Evolutionary conservation across 2,329 filamentous ascomycete species (phyloP), one percentile per base, ranked within the genome.

Genomic region (Trichoderma simmonsii): DNA sequence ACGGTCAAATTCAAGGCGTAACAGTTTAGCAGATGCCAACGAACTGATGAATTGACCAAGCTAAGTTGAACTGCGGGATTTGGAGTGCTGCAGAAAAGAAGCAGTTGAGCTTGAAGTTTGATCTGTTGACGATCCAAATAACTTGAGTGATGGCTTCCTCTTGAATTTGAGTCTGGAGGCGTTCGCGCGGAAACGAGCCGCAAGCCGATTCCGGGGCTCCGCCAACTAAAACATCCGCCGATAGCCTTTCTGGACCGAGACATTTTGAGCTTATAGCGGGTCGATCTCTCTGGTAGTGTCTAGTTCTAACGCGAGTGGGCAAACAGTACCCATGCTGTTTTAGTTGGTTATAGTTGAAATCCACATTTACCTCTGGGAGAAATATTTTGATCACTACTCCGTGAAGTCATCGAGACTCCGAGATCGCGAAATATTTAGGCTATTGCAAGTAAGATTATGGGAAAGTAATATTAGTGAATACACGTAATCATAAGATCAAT

Each of bases 171-270:
- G 5, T n/a, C 24, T 36, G 32, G 48, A 67, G 32, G 48, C 34
- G 18, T 9, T 9, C 14, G 66, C 56, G 66, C 66, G 66, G 66
- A 69, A 69, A 60, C n/a, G 56, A 36, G 24, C 51, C 48, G 28
- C 51, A 26, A 60, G n/a, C 28, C 57, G 66, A 69, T 69, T 69
- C 66, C 66, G 66, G 43, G 57, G 26, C 18, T 26, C 48, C 26
- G 30, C 63, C 30, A 24, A 21, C 56, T 39, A 21, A 39, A 28
- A 39, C 34, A 70, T 30, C 68, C 68, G 68, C 59, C 43, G 59
- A 36, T 70, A 70, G 59, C 68, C 68, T 70, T 3, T 5, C 39
- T 62, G 21, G 57, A 24, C 68, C 68, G 66, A 69, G n/a, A 67
- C n/a, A 60, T 57, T 28, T 51, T 15, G 66, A 34, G 56, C 14